These are phyloP conservation scores for Trametes pubescens DNA, from an alignment of 1,284 basidiomycete species.

Conservation along the genomic window DNA sequence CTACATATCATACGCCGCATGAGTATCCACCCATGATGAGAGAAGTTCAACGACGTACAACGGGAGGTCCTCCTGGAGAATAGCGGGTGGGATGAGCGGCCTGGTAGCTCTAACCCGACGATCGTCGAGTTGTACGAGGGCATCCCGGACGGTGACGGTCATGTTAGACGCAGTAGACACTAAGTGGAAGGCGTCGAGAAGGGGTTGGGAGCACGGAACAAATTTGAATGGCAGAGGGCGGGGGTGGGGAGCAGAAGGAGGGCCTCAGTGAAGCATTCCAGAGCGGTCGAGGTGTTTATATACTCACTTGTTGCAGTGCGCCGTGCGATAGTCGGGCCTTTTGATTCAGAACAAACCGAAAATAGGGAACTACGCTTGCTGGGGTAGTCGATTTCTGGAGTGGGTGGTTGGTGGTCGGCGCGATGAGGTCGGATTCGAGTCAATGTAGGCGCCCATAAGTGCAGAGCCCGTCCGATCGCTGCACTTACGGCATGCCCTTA, in stretches of 20 bases:
- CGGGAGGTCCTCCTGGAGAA: constrained; percentile 89
- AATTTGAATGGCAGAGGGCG: constrained; percentile 7
- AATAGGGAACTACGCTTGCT: constrained; percentile 7
- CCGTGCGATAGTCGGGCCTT: constrained; percentile 9
- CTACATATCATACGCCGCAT: constrained; percentile 44
- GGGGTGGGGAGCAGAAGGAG: background rate
- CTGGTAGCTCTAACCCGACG: constrained; percentile 85
- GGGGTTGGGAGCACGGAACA: background rate
- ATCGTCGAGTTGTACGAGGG: constrained; percentile 86
- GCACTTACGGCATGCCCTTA: background rate
- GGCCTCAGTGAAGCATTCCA: background rate
- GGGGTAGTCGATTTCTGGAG: constrained; percentile 5
- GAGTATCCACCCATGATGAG: background rate
- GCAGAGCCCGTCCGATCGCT: constrained; percentile 18
- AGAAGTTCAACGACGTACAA: constrained; percentile 53
- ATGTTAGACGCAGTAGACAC: constrained; percentile 52
- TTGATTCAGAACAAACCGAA: constrained; percentile 6
- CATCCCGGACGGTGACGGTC: constrained; percentile 78
- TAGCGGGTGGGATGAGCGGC: constrained; percentile 91
- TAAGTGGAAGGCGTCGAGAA: constrained; percentile 30
- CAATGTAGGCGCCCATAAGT: constrained; percentile 13
- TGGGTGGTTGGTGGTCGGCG: constrained; percentile 4
- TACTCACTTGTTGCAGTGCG: constrained; percentile 11
- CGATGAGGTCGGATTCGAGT: constrained; percentile 30
- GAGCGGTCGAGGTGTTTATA: constrained; percentile 1